Evolutionary conservation across 1,284 basidiomycete species (phyloP).

Genomic region (Sporisorium graminicola): DNA sequence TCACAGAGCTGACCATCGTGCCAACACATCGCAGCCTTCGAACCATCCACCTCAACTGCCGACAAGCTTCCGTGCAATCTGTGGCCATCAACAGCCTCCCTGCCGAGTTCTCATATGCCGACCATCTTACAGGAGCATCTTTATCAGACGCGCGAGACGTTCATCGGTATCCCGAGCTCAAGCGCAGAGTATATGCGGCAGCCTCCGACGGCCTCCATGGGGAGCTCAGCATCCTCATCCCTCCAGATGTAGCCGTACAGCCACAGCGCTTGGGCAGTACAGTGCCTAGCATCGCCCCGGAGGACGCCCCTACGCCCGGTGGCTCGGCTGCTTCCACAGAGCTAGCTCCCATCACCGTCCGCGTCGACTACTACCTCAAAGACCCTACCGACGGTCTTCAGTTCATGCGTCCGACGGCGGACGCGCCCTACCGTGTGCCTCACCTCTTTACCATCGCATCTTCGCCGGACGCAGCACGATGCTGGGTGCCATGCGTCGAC

Average conservation of each 20-base stretch:
- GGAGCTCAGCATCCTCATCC: conserved; percentile 90
- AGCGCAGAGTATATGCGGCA: conserved; percentile 90
- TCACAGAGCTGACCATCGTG: conserved; percentile 88
- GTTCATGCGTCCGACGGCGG: conserved; percentile 83
- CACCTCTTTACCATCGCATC: conserved; percentile 92
- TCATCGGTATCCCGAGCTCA: conserved; percentile 91
- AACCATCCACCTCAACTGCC: conserved; percentile 85
- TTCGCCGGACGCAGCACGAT: conserved; percentile 88
- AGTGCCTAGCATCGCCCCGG: conserved; percentile 31
- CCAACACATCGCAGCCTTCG: conserved; percentile 81
- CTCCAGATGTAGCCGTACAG: conserved; percentile 73
- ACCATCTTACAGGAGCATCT: conserved; percentile 80
- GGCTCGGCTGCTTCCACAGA: conserved; percentile 71
- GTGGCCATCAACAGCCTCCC: conserved; percentile 74
- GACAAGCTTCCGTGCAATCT: conserved; percentile 83
- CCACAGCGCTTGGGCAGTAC: conserved; percentile 29
- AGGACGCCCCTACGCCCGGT: conserved; percentile 43
- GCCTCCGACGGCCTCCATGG: conserved; percentile 91
- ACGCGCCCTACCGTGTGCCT: conserved; percentile 82
- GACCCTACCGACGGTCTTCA: conserved; percentile 88
- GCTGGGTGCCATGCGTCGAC: conserved; percentile 98
- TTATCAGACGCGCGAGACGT: conserved; percentile 79
- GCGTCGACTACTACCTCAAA: conserved; percentile 82
- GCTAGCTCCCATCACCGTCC: conserved; percentile 81
- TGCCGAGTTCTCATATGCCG: conserved; percentile 81